Percentiles rank a stretch among this genome's conserved stretches.
phyloP scores from a whole-genome alignment of 805 yeast genomes.

The Suhomyces tanzawaensis region DNA sequence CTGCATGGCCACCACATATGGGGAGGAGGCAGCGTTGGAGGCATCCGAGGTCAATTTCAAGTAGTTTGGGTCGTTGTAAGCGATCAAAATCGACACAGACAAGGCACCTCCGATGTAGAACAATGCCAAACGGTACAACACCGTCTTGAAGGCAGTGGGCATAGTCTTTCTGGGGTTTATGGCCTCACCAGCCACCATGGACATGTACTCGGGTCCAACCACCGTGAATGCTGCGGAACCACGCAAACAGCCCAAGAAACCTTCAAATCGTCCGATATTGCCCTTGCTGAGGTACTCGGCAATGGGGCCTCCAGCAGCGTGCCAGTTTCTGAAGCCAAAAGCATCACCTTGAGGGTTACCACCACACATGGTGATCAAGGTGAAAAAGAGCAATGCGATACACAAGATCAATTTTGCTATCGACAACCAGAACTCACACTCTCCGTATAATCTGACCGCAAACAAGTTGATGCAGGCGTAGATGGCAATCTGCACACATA shows the following conservation, averaged over 20 bases:
- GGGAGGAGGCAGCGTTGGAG: slow-evolving; percentile 56
- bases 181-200: slow-evolving; percentile 85
- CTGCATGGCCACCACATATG: slow-evolving; percentile 49
- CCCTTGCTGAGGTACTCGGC: slow-evolving; percentile 50
- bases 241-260: slow-evolving; percentile 64
- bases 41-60: slow-evolving; percentile 56
- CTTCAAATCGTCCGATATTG: slow-evolving; percentile 62
- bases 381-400: slow-evolving; percentile 70
- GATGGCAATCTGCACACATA: slow-evolving; percentile 61
- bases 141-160: slow-evolving; percentile 78
- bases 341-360: slow-evolving; percentile 71
- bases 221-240: slow-evolving; percentile 71
- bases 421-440: slow-evolving; percentile 76
- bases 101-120: slow-evolving; percentile 74
- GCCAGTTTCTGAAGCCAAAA: slow-evolving; percentile 50
- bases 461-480: slow-evolving; percentile 65
- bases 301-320: slow-evolving; percentile 40
- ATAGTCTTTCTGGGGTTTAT: slow-evolving; percentile 65
- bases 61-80: slow-evolving; percentile 59
- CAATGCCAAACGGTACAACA: slow-evolving; percentile 63
- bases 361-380: slow-evolving; percentile 81
- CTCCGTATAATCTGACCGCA: slow-evolving; percentile 77
- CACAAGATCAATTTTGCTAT: slow-evolving; percentile 61
- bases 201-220: slow-evolving; percentile 83
- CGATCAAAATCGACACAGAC: slow-evolving; percentile 74